Conservation (phyloP, 2,329 filamentous ascomycete genomes). For the Bipolaris gigantea region DNA sequence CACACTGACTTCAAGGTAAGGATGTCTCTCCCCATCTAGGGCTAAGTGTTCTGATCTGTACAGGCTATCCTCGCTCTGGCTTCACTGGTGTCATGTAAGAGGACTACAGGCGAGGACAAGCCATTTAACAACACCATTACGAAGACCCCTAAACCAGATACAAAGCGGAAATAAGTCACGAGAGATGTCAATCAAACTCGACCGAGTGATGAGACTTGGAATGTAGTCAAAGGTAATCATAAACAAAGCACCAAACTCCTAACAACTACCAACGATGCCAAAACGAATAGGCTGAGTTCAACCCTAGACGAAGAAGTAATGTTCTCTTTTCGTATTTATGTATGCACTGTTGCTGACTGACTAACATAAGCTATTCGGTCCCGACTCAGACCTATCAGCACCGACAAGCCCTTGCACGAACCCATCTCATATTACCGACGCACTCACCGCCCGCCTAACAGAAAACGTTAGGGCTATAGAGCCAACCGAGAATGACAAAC, state of each 20-base stretch:
- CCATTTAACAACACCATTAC: no score
- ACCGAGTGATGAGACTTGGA: not conserved
- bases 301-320: not conserved
- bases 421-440: not conserved
- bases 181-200: not conserved
- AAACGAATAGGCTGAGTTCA: not conserved
- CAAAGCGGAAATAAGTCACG: not conserved
- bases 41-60: not conserved
- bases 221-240: not conserved
- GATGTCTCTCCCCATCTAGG: not conserved
- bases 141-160: not conserved
- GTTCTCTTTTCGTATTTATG: not conserved
- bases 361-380: not conserved
- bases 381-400: not conserved
- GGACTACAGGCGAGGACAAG: not conserved
- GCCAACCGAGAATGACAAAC: not conserved
- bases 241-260: not conserved
- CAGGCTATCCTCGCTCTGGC: not conserved
- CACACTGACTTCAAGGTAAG: not conserved
- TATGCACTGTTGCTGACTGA: not conserved
- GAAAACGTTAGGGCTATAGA: not conserved
- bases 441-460: not conserved
- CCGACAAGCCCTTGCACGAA: not conserved
- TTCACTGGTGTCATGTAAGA: not conserved
- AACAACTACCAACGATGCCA: not conserved